These are phyloP conservation scores for Metarhizium robertsii DNA, from an alignment of 2,329 filamentous ascomycete genomes.

Conservation along the genomic window DNA sequence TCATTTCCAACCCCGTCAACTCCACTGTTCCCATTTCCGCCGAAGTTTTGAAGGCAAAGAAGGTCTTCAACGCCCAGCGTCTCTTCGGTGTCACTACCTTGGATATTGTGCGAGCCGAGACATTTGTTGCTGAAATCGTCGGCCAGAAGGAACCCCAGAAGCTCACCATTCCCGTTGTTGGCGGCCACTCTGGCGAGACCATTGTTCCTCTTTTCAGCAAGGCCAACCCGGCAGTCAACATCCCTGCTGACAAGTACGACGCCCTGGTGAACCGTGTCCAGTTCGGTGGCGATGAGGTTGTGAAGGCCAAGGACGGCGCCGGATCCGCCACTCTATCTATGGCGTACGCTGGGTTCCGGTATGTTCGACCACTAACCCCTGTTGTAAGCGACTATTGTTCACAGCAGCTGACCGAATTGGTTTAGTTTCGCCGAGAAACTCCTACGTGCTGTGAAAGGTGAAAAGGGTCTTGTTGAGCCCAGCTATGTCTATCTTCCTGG, in stretches of 20 bases:
- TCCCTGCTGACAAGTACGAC: slow-evolving; percentile 84
- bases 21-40: slow-evolving; percentile 96
- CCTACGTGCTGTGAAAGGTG: slow-evolving; percentile 77
- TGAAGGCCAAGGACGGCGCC: slow-evolving; percentile 87
- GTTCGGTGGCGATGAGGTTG: slow-evolving; percentile 95
- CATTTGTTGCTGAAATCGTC: slow-evolving; percentile 79
- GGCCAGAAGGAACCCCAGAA: slow-evolving; percentile 77
- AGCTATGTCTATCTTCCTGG: slow-evolving; percentile 93
- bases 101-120: slow-evolving; percentile 96
- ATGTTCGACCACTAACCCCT: slow-evolving; percentile 18
- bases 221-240: slow-evolving; percentile 66
- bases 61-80: slow-evolving; percentile 89
- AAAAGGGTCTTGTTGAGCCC: slow-evolving; percentile 89
- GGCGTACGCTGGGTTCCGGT: slow-evolving; percentile 93
- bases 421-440: slow-evolving; percentile 85
- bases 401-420: slow-evolving; percentile 8
- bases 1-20: slow-evolving; percentile 99
- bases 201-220: slow-evolving; percentile 97
- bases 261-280: slow-evolving; percentile 90
- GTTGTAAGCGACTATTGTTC: slow-evolving; percentile 2
- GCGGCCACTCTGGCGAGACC: slow-evolving; percentile 95
- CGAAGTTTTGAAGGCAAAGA: slow-evolving; percentile 88
- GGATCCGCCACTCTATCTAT: slow-evolving; percentile 89
- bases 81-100: slow-evolving; percentile 98
- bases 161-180: slow-evolving; percentile 82